Evolutionary conservation across 2,329 filamentous ascomycete genomes (phyloP).

Genomic region (Diaporthe australafricana): DNA sequence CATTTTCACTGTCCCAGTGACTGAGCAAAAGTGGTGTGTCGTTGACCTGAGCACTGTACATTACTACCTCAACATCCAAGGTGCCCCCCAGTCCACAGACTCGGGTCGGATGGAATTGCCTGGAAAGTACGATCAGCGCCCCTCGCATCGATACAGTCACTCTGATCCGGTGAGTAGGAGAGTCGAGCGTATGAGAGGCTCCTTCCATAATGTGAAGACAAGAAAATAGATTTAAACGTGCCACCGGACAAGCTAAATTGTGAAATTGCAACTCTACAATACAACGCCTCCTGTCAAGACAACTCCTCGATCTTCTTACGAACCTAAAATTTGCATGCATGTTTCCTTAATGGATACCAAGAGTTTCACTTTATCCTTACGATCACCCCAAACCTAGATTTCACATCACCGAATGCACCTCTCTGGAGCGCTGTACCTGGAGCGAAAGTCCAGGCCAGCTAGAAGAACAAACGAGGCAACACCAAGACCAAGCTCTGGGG

Average conservation of each 20-base stretch:
- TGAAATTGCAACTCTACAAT: neutral
- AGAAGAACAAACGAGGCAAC: neutral
- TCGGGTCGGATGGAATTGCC: neutral
- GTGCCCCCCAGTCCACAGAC: neutral
- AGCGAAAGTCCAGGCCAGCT: neutral
- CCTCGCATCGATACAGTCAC: neutral
- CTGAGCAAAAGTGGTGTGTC: neutral
- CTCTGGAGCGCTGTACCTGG: constrained; percentile 19
- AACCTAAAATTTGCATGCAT: constrained; percentile 9
- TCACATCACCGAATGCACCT: constrained; percentile 15
- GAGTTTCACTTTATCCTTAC: neutral
- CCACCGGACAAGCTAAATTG: neutral
- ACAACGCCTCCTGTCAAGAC: too few species aligned
- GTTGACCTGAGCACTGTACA: neutral
- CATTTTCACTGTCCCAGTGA: constrained; percentile 5
- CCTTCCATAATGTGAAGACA: neutral
- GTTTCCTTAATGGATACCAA: neutral
- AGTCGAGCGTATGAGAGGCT: neutral
- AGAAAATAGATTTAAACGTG: neutral
- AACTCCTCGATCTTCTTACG: neutral
- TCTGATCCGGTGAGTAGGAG: neutral
- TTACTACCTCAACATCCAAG: neutral
- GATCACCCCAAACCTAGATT: neutral
- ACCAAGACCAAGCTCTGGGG: neutral
- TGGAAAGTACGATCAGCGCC: neutral